A percentile compares a stretch with the other conserved stretches of the same genome.
phyloP scores from a whole-genome alignment of 176 grass and related monocot species.

The Oryza officinalis region DNA sequence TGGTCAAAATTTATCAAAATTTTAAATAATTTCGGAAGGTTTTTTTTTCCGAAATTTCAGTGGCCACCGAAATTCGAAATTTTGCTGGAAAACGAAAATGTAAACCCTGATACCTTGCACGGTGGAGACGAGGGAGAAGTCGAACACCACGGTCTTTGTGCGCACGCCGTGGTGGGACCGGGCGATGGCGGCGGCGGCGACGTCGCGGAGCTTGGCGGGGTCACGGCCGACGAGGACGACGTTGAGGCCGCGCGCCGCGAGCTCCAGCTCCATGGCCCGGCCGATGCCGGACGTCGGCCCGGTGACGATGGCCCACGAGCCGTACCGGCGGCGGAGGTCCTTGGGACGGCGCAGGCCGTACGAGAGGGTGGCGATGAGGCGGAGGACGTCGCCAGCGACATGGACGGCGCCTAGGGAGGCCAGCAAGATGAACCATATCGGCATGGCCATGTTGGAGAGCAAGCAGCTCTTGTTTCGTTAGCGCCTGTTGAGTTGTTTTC shows the following conservation, averaged over 20 bases:
- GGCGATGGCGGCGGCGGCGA: constrained; percentile 29
- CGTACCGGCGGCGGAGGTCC: constrained; percentile 39
- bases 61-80: too few species aligned
- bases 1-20: too few species aligned
- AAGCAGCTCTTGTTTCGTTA: too few species aligned
- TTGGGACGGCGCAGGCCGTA: not conserved
- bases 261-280: not conserved
- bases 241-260: not conserved
- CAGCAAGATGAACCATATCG: constrained; percentile 13
- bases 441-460: not conserved
- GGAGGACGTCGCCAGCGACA: not conserved
- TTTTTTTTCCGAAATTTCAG: too few species aligned
- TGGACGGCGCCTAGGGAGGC: constrained; percentile 20
- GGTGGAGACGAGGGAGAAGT: constrained; percentile 29
- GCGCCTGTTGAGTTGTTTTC: not conserved
- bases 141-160: constrained; percentile 41
- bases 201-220: constrained; percentile 46
- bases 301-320: constrained; percentile 55
- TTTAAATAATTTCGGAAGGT: too few species aligned
- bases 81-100: too few species aligned
- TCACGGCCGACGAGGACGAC: constrained; percentile 13
- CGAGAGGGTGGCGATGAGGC: not conserved
- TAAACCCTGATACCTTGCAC: not conserved
- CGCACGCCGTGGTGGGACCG: not conserved
- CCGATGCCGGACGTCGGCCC: constrained; percentile 64